Conservation (phyloP, 2,329 filamentous ascomycete genomes). For the Aspergillus viridinutans region DNA sequence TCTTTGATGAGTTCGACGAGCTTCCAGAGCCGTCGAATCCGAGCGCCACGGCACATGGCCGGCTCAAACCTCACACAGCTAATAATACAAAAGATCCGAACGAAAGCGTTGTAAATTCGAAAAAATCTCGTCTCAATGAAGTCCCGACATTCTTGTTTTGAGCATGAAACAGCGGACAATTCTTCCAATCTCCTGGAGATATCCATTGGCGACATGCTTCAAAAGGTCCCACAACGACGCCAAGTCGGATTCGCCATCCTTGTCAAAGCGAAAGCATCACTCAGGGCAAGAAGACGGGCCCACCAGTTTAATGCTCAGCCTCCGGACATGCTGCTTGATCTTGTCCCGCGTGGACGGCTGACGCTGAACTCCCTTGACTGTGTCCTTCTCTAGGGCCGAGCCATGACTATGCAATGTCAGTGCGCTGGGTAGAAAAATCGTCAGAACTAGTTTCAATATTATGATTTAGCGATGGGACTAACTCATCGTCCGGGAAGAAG, state of each 20-base stretch:
- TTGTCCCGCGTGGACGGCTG: conserved; percentile 27
- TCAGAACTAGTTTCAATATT: conserved; percentile 21
- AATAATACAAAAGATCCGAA: conserved; percentile 8
- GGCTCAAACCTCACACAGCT: conserved; percentile 11
- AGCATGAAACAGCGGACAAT: conserved; percentile 6
- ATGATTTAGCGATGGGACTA: conserved; percentile 18
- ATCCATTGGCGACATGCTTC: conserved; percentile 3
- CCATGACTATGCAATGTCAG: conserved; percentile 31
- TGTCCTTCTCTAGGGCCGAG: conserved; percentile 26
- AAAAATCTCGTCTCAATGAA: conserved; percentile 39
- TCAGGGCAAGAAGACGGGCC: conserved; percentile 16
- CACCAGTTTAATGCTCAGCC: conserved; percentile 25
- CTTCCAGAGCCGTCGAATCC: conserved; percentile 28
- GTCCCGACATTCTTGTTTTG: conserved; percentile 43
- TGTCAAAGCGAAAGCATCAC: background rate
- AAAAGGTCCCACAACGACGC: background rate
- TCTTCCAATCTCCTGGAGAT: background rate
- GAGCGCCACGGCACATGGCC: conserved; percentile 18
- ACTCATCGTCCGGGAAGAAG: conserved; percentile 39
- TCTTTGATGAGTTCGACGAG: conserved; percentile 39
- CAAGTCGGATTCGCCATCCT: background rate
- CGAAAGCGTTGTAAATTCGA: conserved; percentile 22
- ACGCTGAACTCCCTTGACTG: conserved; percentile 21
- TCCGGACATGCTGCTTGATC: conserved; percentile 26
- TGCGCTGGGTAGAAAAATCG: conserved; percentile 25